Evolutionary conservation across 2,329 filamentous ascomycete genomes (phyloP), one percentile per base, ranked within the genome.

Genomic region (Eutypella sp.): DNA sequence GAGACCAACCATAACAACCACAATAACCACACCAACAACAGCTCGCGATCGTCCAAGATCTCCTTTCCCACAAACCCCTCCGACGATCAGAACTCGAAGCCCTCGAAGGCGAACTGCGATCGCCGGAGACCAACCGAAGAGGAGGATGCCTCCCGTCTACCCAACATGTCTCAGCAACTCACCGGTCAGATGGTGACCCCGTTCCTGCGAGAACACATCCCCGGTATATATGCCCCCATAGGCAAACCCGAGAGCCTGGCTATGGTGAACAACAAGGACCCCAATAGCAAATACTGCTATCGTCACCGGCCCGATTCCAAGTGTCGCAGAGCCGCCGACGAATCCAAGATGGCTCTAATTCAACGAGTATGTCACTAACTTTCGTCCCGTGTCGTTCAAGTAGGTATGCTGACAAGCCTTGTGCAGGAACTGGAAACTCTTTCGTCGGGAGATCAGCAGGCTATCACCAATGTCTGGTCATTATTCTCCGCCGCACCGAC

Each of bases 381-480:
- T n/a, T n/a, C n/a, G n/a, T n/a, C n/a, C n/a, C n/a, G n/a, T n/a
- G n/a, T n/a, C n/a, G n/a, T n/a, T n/a, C n/a, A n/a, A n/a, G n/a
- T n/a, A n/a, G 52, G 52, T 46, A 36, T 44, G 16, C 59, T 67
- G 49, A 67, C 59, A 27, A 42, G 31, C 42, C 16, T 22, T 36
- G 43, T 20, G 41, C 51, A 91, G 84, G 87, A 93, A 66, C 81
- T 97, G 43, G 87, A 92, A 57, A 83, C 79, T 40, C 78, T 96
- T 27, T 85, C 90, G 5, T 80, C 86, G 51, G 83, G 81, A 53
- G 93, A 99, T 64, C 90, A 96, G 68, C 89, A 96, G 68, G 91
- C 88, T 61, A 96, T 99, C 59, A 89, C 91, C 27, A 92, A 96
- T 60, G 91, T 97, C 46, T 99, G 93, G 93, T 95, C 92, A 0